These are phyloP conservation scores for Tricholoma saponaceum DNA, from an alignment of 768 basidiomycete genomes.

Conservation along the genomic window DNA sequence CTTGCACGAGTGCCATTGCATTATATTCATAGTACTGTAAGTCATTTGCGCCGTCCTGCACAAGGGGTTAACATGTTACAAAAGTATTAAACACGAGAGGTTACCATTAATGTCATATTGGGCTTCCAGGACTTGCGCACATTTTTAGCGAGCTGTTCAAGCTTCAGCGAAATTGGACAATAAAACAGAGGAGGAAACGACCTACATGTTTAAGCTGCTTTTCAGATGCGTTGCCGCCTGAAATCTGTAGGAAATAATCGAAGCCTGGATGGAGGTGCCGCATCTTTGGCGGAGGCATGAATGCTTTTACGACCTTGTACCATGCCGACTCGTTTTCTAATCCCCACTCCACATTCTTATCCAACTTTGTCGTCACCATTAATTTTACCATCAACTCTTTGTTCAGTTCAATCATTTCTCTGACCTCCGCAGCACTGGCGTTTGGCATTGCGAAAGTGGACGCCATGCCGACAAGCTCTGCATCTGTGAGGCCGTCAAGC, in stretches of 20 bases:
- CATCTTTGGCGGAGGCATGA: slow-evolving; percentile 21
- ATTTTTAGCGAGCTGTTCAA: slow-evolving; percentile 6
- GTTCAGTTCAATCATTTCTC: neutral
- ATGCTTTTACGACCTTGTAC: slow-evolving; percentile 17
- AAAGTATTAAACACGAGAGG: neutral
- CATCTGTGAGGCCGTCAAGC: neutral
- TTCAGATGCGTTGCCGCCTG: slow-evolving; percentile 1
- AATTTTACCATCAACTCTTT: slow-evolving; percentile 5
- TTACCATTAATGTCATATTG: slow-evolving; percentile 20
- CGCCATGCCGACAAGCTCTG: neutral
- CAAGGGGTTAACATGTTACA: neutral
- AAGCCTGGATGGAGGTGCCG: slow-evolving; percentile 20
- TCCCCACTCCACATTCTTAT: slow-evolving; percentile 1
- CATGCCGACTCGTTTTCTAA: slow-evolving; percentile 17
- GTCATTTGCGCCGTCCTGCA: slow-evolving; percentile 5
- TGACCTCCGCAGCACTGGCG: neutral
- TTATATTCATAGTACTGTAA: no score
- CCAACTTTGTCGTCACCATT: slow-evolving; percentile 4
- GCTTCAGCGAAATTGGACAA: neutral
- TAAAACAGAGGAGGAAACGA: neutral
- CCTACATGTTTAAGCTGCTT: slow-evolving; percentile 4
- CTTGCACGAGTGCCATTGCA: slow-evolving; percentile 6
- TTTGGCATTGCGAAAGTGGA: neutral
- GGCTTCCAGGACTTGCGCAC: slow-evolving; percentile 20
- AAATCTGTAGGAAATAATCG: slow-evolving; percentile 9